These are phyloP conservation scores for Austroboletus niveus DNA, from an alignment of 1,284 basidiomycete species.

Conservation along the genomic window DNA sequence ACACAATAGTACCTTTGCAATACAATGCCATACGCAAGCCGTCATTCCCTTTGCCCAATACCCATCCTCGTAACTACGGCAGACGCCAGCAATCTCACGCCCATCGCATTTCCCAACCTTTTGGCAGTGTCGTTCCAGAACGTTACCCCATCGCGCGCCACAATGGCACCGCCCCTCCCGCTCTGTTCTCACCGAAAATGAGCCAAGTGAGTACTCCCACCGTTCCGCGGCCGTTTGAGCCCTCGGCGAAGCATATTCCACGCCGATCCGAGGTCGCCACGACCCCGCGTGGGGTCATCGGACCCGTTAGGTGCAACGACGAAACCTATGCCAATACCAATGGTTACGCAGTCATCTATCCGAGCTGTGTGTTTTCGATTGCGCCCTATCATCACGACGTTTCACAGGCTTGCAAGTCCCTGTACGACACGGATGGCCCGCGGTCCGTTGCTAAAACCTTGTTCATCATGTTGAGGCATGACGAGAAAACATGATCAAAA, in stretches of 20 bases:
- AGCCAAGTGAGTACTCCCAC: neutral
- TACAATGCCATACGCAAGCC: no score
- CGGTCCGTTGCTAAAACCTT: neutral
- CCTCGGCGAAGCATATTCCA: neutral
- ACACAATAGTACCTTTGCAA: no score
- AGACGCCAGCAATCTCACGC: neutral
- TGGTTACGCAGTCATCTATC: neutral
- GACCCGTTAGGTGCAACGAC: neutral
- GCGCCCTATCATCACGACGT: neutral
- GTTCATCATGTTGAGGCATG: no score
- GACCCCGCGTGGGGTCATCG: neutral
- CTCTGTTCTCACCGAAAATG: neutral
- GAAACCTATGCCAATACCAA: neutral
- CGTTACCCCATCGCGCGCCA: neutral
- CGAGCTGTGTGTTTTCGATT: neutral
- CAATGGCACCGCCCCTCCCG: neutral
- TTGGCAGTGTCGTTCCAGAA: neutral
- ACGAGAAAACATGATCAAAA: no score
- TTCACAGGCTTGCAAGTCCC: neutral
- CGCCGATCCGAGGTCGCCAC: neutral
- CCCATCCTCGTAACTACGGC: neutral
- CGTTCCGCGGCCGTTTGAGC: neutral
- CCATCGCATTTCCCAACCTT: neutral
- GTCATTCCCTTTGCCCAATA: neutral
- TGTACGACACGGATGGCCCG: neutral